These are phyloP conservation scores for Leccinum barrowsii DNA, from an alignment of 768 basidiomycete genomes.

Conservation along the genomic window DNA sequence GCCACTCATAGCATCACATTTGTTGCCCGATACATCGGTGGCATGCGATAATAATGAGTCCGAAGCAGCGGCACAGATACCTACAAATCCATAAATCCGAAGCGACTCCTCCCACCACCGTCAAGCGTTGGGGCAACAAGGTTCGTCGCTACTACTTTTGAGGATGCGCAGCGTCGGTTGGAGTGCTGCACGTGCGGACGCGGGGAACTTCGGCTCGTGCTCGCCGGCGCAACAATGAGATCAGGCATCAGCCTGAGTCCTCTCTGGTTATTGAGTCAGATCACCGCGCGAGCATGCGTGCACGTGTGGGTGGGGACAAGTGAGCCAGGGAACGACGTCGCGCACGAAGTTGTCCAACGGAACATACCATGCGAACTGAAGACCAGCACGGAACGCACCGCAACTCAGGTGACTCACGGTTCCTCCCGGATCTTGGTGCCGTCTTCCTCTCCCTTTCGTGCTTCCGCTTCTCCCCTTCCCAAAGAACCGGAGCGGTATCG, in stretches of 20 bases:
- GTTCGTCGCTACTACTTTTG: constrained; percentile 41
- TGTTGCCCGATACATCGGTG: too few relatives aligned
- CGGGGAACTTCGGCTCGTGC: constrained; percentile 35
- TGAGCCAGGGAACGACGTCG: not conserved
- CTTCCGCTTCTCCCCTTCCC: not conserved
- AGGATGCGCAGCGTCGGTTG: constrained; percentile 67
- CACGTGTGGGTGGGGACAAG: not conserved
- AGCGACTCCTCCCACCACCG: too few relatives aligned
- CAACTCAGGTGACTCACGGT: constrained; percentile 47
- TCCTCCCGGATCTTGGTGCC: constrained; percentile 49
- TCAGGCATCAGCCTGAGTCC: constrained; percentile 12
- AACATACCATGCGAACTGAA: not conserved
- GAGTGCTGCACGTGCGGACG: constrained; percentile 52
- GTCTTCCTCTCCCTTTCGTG: constrained; percentile 10
- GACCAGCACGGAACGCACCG: not conserved
- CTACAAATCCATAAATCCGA: too few relatives aligned
- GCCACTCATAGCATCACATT: too few relatives aligned
- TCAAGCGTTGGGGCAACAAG: too few relatives aligned
- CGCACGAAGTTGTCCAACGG: not conserved
- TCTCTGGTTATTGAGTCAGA: constrained; percentile 42
- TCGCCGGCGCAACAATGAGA: constrained; percentile 44
- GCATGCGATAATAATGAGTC: too few relatives aligned
- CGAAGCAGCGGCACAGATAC: too few relatives aligned
- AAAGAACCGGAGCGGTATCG: not conserved
- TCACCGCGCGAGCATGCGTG: not conserved